Evolutionary conservation across 768 basidiomycete genomes (phyloP), one percentile per base, ranked within the genome.

Genomic region (Leccinum longicurvipes): DNA sequence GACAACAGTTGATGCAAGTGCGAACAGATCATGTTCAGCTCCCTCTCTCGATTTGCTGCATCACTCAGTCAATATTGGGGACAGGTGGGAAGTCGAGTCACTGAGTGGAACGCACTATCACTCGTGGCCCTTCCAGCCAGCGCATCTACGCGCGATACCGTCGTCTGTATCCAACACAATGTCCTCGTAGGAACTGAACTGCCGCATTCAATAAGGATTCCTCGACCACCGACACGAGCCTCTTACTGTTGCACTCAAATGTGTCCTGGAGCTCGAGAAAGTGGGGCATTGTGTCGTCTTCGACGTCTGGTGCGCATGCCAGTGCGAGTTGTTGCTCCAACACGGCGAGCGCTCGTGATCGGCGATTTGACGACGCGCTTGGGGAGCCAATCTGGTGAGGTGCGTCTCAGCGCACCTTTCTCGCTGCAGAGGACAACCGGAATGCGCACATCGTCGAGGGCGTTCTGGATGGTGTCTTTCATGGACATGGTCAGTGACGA

Each of bases 201-300:
- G 28, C 24, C 23, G 48, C 47, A 29, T 61, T 61, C 36, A 63
- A 57, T 29, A 53, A 48, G 25, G 25, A 32, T 49, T 39, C 10
- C 27, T 47, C 17, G 39, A 36, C 19, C 51, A 3, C 34, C 15
- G 56, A 31, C 11, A 14, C 41, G 53, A 45, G 54, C 14, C 34
- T 64, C 87, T 57, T 62, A 91, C 91, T 76, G 65, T 93, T 93
- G 70, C 86, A 90, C 68, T 93, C 87, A 61, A 93, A 92, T 1
- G 83, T 83, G 61, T 88, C 82, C 66, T 93, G 91, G 41, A 91
- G 72, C 10, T 81, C 77, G 19, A 85, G 66, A 69, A 91, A 89
- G 46, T 73, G 70, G 34, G 77, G 74, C 59, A 83, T 74, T 9
- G 78, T 77, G 27, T 76, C 76, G 17, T 75, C 71, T 17, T 77